Conservation (phyloP, 1,139 yeast species). For the Suhomyces yuchorum region DNA sequence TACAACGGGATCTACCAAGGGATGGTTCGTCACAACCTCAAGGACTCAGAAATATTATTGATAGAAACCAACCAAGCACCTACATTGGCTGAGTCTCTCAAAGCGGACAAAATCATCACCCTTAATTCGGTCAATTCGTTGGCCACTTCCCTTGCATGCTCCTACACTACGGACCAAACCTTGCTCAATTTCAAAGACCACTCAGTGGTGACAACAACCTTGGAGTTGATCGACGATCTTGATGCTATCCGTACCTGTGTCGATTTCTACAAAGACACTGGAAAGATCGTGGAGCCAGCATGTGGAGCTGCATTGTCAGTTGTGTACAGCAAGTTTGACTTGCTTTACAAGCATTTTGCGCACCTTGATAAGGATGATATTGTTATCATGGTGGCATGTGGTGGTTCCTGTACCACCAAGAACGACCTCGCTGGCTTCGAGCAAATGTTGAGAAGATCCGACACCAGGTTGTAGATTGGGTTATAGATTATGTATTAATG, state of each 20-base stretch:
- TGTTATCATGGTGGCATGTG: conserved; percentile 63
- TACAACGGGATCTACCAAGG: conserved; percentile 66
- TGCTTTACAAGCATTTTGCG: conserved; percentile 34
- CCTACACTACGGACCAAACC: conserved; percentile 51
- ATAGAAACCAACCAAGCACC: conserved; percentile 66
- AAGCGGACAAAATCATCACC: conserved; percentile 45
- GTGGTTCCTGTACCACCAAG: conserved; percentile 53
- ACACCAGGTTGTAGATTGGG: conserved; percentile 16
- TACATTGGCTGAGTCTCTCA: conserved; percentile 51
- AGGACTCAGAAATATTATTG: conserved; percentile 16
- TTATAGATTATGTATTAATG: not conserved
- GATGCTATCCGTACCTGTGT: conserved; percentile 57
- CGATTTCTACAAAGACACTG: conserved; percentile 50
- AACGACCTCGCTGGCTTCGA: conserved; percentile 19
- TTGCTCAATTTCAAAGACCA: conserved; percentile 40
- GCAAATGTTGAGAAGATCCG: conserved; percentile 18
- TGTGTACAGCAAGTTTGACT: conserved; percentile 41
- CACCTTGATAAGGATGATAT: conserved; percentile 48
- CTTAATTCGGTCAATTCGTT: conserved; percentile 52
- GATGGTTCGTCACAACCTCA: conserved; percentile 40
- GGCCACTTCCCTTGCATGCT: conserved; percentile 65
- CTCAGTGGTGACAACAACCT: conserved; percentile 37
- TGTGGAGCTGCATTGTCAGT: conserved; percentile 71
- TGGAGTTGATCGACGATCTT: conserved; percentile 54
- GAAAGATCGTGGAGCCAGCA: conserved; percentile 67